Percentiles rank a stretch among this genome's conserved stretches.
These are phyloP conservation scores for Marsdenia floribunda DNA, from an alignment of 257 asterid genomes.

Conservation along the genomic window DNA sequence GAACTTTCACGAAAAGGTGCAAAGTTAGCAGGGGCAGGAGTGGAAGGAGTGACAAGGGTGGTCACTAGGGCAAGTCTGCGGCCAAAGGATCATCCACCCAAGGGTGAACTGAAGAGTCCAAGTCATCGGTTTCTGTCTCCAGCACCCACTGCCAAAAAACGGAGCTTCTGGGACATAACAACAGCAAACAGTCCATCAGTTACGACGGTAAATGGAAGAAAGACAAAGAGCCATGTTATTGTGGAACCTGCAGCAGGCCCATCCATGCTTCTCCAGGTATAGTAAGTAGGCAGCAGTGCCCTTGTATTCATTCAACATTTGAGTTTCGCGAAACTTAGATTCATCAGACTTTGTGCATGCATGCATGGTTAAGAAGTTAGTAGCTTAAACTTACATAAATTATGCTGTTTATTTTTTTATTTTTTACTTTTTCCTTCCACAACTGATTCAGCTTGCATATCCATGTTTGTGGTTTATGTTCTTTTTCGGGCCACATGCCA, in stretches of 20 bases:
- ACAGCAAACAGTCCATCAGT: conserved; percentile 55
- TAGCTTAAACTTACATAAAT: background rate
- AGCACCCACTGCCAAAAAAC: conserved; percentile 50
- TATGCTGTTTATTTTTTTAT: conserved; percentile 21
- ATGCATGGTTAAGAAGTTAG: background rate
- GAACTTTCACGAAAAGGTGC: conserved; percentile 39
- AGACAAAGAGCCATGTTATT: conserved; percentile 50
- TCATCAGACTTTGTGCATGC: background rate
- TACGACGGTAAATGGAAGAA: conserved; percentile 45
- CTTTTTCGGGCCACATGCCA: conserved; percentile 26
- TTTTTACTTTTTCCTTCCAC: conserved; percentile 14
- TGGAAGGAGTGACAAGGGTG: conserved; percentile 28
- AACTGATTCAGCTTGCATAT: conserved; percentile 44
- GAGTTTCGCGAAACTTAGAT: background rate
- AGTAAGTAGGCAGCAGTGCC: background rate
- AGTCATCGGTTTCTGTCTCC: conserved; percentile 46
- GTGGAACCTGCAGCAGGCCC: conserved; percentile 38
- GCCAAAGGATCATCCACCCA: conserved; percentile 26
- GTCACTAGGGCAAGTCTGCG: conserved; percentile 30
- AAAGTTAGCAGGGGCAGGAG: conserved; percentile 29
- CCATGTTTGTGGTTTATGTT: conserved; percentile 34
- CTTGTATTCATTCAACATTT: background rate
- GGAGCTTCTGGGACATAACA: conserved; percentile 62
- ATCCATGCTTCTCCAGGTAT: conserved; percentile 67
- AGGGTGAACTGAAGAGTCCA: conserved; percentile 38